Conservation (phyloP, 2,329 filamentous ascomycete species). For the Colletotrichum chrysophilum region DNA sequence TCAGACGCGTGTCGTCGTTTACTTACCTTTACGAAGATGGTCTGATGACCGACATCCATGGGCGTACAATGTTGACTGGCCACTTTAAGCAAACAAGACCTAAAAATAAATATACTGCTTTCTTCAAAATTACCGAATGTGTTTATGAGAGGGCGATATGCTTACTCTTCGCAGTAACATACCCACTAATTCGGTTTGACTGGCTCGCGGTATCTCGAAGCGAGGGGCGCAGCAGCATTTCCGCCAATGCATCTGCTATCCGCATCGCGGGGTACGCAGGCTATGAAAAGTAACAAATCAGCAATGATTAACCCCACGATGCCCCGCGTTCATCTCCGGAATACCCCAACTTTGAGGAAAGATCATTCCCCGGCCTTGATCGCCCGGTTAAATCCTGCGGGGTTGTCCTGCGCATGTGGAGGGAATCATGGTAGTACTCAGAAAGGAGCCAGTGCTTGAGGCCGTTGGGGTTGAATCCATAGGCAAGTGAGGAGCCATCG, state of each 20-base stretch:
- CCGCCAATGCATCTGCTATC: not conserved
- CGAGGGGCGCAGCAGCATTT: not conserved
- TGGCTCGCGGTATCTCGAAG: not conserved
- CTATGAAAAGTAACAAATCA: not conserved
- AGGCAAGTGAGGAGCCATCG: not conserved
- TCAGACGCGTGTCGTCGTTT: not conserved
- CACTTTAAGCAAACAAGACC: too few species aligned
- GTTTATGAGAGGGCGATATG: not conserved
- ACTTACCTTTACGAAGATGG: accelerated
- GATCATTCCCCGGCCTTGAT: not conserved
- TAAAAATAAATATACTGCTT: not conserved
- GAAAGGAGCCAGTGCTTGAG: not conserved
- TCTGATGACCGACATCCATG: not conserved
- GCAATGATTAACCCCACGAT: accelerated
- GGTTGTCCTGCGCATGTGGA: not conserved
- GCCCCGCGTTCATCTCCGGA: not conserved
- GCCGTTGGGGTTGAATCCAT: accelerated
- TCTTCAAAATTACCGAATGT: not conserved
- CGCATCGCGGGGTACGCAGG: not conserved
- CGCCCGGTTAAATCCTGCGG: not conserved
- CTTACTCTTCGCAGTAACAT: not conserved
- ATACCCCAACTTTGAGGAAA: not conserved
- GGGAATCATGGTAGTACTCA: not conserved
- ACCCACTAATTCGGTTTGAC: not conserved
- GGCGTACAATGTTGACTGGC: too few species aligned